A percentile compares a stretch with the other conserved stretches of the same genome.
phyloP scores from a whole-genome alignment of 2,329 filamentous ascomycete species.

The Cladophialophora exuberans region DNA sequence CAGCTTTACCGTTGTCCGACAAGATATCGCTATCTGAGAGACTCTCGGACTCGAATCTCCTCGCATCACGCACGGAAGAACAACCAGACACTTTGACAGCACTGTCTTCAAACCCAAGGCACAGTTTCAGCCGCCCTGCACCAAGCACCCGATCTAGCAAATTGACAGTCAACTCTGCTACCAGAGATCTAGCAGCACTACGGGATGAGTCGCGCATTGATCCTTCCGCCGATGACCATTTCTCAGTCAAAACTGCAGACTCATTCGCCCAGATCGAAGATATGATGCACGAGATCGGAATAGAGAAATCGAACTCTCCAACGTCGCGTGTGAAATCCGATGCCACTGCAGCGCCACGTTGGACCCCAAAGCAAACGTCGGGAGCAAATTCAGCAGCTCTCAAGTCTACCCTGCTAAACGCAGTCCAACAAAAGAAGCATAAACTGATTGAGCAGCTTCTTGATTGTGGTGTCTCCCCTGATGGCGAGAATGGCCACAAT shows the following conservation, averaged over 20 bases:
- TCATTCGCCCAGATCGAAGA: constrained; percentile 41
- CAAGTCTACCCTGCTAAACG: constrained; percentile 55
- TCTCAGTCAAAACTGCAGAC: constrained; percentile 25
- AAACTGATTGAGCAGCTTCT: constrained; percentile 61
- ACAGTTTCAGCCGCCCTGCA: constrained; percentile 22
- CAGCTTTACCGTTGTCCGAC: constrained; percentile 36
- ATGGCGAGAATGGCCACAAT: constrained; percentile 49
- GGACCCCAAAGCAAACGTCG: constrained; percentile 50
- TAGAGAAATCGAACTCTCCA: constrained; percentile 48
- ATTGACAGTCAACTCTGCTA: constrained; percentile 17
- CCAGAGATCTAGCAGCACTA: constrained; percentile 7
- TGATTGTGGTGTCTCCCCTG: constrained; percentile 60
- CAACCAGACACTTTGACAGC: constrained; percentile 16
- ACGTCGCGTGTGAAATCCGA: constrained; percentile 54
- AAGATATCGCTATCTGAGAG: constrained; percentile 28
- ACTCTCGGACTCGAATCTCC: constrained; percentile 28
- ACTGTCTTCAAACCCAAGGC: constrained; percentile 4
- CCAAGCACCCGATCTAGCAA: constrained; percentile 30
- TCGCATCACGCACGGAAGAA: constrained; percentile 32
- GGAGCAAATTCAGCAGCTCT: constrained; percentile 51
- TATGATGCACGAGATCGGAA: constrained; percentile 42
- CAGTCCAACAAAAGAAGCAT: constrained; percentile 61
- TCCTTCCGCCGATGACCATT: constrained; percentile 16
- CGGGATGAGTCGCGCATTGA: constrained; percentile 10
- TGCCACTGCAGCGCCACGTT: constrained; percentile 51